Base-by-base conservation (phyloP, 1,284 basidiomycete species). In the Tylopilus orsonianus region DNA sequence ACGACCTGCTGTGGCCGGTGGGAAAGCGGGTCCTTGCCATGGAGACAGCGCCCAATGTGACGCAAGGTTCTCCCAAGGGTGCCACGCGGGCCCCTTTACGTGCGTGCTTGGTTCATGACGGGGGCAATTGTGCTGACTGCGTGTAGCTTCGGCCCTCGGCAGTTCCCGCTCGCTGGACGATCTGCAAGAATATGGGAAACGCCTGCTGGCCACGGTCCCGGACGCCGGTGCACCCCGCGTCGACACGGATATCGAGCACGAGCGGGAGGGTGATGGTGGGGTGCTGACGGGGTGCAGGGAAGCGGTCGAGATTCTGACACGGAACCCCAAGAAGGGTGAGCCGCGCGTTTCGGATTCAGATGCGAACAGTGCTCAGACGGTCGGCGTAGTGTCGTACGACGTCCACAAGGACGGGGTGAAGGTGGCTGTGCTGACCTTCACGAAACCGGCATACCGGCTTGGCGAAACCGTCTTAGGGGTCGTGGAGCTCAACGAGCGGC, bases 381-480 rank as follows among this genome's bases (percentile, higher is more conserved):
- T 8, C 1, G n/a, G n/a, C n/a, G n/a, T 54, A 94, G 92, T 87
- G 27, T 93, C 92, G 0, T 96, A 91, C 69, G 93, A 97, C 69
- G 92, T 97, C 51, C 87, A 85, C 61, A 94, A 96, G 71, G 90
- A 94, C 41, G 91, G 89, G 0, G 79, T 88, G 42, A 81, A 85
- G 36, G 91, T 96, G 44, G 93, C 93, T 2, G 84, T 90, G 23
- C 70, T 97, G n/a, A 95, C 93, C 0, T 88, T 97, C 54, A 82
- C 89, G 34, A 97, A 96, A 71, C 85, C 85, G 33, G 87, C 88
- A 2, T 96, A 91, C 67, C 73, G 94, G 19, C 78, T 96, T 0
- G 93, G 93, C 4, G 94, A 97, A 71, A 93, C 91, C 0, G 83
- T 96, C 23, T 70, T 86, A 29, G 93, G 93, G 4, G 83, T 93